A percentile compares a stretch with the other conserved stretches of the same genome.
These are phyloP conservation scores for Termitomyces bulborhizus DNA, from an alignment of 768 basidiomycete genomes.

Conservation along the genomic window DNA sequence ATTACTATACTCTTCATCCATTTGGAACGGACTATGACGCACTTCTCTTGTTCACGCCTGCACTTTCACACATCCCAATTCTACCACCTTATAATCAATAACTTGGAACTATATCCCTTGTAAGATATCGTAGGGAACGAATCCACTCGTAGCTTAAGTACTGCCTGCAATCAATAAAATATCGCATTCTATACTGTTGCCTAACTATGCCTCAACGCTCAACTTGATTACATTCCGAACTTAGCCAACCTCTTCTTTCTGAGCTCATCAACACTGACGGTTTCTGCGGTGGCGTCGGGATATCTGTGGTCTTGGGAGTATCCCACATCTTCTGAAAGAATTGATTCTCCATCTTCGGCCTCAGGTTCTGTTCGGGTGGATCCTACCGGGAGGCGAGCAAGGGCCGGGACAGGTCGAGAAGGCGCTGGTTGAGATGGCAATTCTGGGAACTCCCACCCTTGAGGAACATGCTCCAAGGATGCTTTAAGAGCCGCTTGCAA, in stretches of 20 bases:
- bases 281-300: conserved; percentile 22
- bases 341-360: conserved; percentile 30
- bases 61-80: background rate
- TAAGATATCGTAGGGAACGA: background rate
- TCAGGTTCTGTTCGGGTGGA: conserved; percentile 6
- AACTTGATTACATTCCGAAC: conserved; percentile 43
- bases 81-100: background rate
- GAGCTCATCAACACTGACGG: conserved; percentile 59
- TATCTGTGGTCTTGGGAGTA: conserved; percentile 7
- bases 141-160: background rate
- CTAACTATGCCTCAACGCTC: background rate
- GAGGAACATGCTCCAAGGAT: conserved; percentile 62
- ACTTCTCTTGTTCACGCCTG: background rate
- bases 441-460: conserved; percentile 38
- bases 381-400: background rate
- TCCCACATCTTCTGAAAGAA: conserved; percentile 28
- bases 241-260: conserved; percentile 55
- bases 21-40: background rate
- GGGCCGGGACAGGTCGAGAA: background rate
- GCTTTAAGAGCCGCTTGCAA: conserved; percentile 85
- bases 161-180: background rate
- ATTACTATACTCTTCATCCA: background rate
- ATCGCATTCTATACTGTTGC: background rate
- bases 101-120: background rate
- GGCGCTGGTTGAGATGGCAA: conserved; percentile 8